Evolutionary conservation across 495 filamentous ascomycete genomes (phyloP), one percentile per base, ranked within the genome.

Genomic region (Symbiotaphrina buchneri): DNA sequence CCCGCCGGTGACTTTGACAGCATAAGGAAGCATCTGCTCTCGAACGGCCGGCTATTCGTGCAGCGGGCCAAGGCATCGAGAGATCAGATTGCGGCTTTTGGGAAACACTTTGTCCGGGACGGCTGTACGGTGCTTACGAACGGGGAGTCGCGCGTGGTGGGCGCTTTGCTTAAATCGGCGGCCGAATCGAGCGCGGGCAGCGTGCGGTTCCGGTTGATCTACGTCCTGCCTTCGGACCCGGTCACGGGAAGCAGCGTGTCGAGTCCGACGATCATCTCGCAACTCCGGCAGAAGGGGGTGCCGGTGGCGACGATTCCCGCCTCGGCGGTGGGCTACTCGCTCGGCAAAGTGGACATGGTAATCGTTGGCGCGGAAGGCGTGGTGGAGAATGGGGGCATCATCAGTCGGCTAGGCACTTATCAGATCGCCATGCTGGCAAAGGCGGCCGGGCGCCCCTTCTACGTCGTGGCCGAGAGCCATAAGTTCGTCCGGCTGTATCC

Each of bases 351-450:
- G 6, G 65, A 75, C 42, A 63, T 84, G 41, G 72, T 85, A 0
- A 71, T 97, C 29, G 78, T 90, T 10, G 87, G 87, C 29, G 80
- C 83, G n/a, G 87, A 97, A 41, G 82, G 77, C 28, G 80, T 94
- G 13, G 78, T 87, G 24, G 79, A 90, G 41, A 90, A 94, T 48
- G 87, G 87, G 11, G 84, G 85, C 17, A 71, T 94, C 34, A 78
- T 97, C 37, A 82, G 71, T 24, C 57, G 83, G 28, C 64, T 95
- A 59, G 87, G 87, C 15, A 94, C 87, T 4, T 82, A 77, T 39
- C 87, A 94, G 54, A 69, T 95, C 30, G 83, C 80, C 0, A 52
- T 78, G 28, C 56, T 93, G 28, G 79, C 81, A 25, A 81, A 79
- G 39, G 64, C 67, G 3, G 67, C 71, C 35, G 63, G 67, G 4